Conservation (phyloP, 2,329 filamentous ascomycete species). For the Curvularia sp. region DNA sequence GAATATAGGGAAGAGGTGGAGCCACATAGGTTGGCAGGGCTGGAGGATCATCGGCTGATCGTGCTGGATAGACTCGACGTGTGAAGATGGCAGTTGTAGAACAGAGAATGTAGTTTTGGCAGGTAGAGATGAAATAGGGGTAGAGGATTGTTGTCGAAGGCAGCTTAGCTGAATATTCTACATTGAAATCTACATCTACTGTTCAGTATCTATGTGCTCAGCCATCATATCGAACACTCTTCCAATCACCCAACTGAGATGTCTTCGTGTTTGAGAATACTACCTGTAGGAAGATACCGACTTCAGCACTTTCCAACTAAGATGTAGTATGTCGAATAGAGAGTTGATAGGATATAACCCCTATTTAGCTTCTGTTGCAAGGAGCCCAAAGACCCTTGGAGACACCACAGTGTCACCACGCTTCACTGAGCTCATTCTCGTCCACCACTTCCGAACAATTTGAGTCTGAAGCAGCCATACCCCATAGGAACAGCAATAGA, state of each 20-base stretch:
- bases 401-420: too few species aligned
- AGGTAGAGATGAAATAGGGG: background rate
- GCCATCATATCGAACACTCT: background rate
- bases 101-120: background rate
- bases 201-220: background rate
- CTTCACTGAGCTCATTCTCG: background rate
- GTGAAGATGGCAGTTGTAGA: background rate
- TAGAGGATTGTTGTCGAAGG: background rate
- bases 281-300: background rate
- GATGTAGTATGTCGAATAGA: too few species aligned
- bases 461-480: background rate
- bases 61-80: background rate
- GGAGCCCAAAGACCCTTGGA: too few species aligned
- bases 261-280: too few species aligned
- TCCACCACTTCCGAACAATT: background rate
- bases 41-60: background rate
- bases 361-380: too few species aligned
- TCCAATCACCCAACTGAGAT: too few species aligned
- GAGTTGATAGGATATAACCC: too few species aligned
- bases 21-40: background rate
- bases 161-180: background rate
- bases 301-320: too few species aligned
- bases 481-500: background rate
- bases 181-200: background rate
- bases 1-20: background rate